Evolutionary conservation across 1,284 basidiomycete genomes (phyloP).

Genomic region (Cystobasidium slooffiae): DNA sequence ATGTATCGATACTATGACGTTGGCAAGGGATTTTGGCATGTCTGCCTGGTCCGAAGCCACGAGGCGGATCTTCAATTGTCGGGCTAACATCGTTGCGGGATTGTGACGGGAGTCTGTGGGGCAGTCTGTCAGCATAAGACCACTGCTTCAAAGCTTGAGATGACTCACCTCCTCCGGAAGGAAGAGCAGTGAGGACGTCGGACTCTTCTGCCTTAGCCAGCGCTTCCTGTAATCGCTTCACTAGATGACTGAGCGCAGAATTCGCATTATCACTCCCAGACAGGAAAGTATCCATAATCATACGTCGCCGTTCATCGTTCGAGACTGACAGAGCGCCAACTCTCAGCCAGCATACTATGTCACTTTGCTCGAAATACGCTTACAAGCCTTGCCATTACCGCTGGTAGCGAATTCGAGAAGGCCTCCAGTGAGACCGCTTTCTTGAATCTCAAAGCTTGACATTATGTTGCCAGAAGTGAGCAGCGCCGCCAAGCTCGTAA

Average conservation of each 20-base stretch:
- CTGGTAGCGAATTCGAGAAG: constrained; percentile 81
- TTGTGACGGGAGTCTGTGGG: constrained; percentile 36
- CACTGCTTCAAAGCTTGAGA: constrained; percentile 19
- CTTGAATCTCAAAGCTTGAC: constrained; percentile 92
- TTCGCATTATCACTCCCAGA: not conserved
- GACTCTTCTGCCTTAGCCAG: constrained; percentile 91
- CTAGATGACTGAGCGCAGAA: constrained; percentile 76
- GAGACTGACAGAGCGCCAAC: not conserved
- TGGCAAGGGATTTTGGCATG: constrained; percentile 79
- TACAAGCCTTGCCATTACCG: constrained; percentile 61
- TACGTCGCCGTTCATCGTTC: constrained; percentile 21
- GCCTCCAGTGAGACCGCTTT: constrained; percentile 89
- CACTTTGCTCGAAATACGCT: constrained; percentile 27
- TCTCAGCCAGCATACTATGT: not conserved
- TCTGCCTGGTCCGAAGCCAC: constrained; percentile 83
- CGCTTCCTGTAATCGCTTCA: constrained; percentile 92
- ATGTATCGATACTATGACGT: constrained; percentile 92
- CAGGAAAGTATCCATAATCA: constrained; percentile 32
- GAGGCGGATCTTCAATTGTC: constrained; percentile 83
- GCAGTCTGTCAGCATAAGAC: not conserved
- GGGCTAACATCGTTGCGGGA: constrained; percentile 72
- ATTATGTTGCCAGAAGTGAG: constrained; percentile 78
- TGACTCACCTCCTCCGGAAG: constrained; percentile 70
- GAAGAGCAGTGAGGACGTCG: constrained; percentile 83
- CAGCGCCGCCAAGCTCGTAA: constrained; percentile 71